These are phyloP conservation scores for Tricholoma furcatifolium DNA, from an alignment of 768 basidiomycete genomes.

Conservation along the genomic window DNA sequence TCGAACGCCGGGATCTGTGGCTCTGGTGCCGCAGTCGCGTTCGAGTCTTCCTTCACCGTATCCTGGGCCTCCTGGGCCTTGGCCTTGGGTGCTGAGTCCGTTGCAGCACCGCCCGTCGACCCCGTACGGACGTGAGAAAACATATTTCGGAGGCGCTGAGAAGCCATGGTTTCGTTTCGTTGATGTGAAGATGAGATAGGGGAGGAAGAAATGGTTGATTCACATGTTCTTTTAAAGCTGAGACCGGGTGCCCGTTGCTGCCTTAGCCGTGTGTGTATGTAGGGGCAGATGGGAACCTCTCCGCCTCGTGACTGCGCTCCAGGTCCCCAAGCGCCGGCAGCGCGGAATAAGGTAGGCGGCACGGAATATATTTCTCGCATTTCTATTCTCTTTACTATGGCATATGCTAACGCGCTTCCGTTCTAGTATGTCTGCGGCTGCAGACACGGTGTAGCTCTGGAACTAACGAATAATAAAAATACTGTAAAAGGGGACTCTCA, in stretches of 20 bases:
- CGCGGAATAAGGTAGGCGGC: background rate
- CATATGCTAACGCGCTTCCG: no score
- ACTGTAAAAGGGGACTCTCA: background rate
- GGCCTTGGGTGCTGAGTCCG: no score
- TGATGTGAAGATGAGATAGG: background rate
- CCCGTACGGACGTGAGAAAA: slow-evolving; percentile 24
- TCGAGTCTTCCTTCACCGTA: background rate
- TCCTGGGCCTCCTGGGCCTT: slow-evolving; percentile 3
- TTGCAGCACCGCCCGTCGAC: no score
- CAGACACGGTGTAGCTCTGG: background rate
- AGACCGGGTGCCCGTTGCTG: no score
- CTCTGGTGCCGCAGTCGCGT: background rate
- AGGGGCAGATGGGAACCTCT: background rate
- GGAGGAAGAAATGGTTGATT: background rate
- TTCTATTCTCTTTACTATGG: background rate
- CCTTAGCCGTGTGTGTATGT: no score
- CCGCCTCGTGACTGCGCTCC: background rate
- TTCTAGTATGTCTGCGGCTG: no score
- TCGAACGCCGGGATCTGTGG: slow-evolving; percentile 32
- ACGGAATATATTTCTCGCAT: background rate
- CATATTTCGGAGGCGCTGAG: slow-evolving; percentile 28
- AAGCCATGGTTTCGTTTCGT: slow-evolving; percentile 20
- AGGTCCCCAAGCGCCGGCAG: background rate
- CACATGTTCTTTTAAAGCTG: background rate
- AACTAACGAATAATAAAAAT: slow-evolving; percentile 1